A percentile compares a stretch with the other conserved stretches of the same genome.
These are phyloP conservation scores for Agaricus sinodeliciosus DNA, from an alignment of 768 basidiomycete genomes.

Conservation along the genomic window DNA sequence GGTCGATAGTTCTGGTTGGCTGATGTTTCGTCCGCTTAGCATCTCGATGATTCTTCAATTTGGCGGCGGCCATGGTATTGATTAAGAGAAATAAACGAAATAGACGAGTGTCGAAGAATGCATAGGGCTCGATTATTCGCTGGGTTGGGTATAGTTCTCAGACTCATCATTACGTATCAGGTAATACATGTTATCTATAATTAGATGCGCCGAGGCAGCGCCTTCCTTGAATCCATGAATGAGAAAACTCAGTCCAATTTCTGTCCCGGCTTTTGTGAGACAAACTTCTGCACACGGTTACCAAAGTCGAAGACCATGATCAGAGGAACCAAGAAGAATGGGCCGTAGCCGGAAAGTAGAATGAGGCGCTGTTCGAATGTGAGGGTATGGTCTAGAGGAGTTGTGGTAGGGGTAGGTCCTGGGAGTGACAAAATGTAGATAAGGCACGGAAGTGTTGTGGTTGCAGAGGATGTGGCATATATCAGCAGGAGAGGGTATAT, in stretches of 20 bases:
- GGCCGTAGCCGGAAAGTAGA: conserved; percentile 65
- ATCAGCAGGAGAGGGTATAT: conserved; percentile 61
- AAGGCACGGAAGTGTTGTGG: conserved; percentile 72
- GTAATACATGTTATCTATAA: too few relatives aligned
- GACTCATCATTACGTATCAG: too few relatives aligned
- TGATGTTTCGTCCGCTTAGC: not conserved
- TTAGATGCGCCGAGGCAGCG: too few relatives aligned
- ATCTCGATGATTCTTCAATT: not conserved
- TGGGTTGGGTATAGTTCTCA: too few relatives aligned
- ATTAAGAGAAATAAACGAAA: not conserved
- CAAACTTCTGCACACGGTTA: conserved; percentile 25
- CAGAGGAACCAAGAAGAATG: conserved; percentile 69
- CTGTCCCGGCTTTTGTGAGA: conserved; percentile 14
- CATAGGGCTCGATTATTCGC: too few relatives aligned
- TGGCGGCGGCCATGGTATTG: not conserved
- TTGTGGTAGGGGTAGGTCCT: conserved; percentile 18
- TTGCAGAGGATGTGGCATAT: conserved; percentile 74
- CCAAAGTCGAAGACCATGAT: conserved; percentile 36
- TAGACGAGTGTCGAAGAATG: not conserved
- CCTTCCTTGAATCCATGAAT: too few relatives aligned
- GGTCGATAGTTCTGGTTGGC: conserved; percentile 2
- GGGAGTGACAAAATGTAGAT: conserved; percentile 49
- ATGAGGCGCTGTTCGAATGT: conserved; percentile 45
- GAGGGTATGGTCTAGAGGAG: conserved; percentile 28
- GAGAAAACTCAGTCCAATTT: conserved; percentile 16